Conservation (phyloP, 2,329 filamentous ascomycete genomes). For the Colletotrichum sp. region DNA sequence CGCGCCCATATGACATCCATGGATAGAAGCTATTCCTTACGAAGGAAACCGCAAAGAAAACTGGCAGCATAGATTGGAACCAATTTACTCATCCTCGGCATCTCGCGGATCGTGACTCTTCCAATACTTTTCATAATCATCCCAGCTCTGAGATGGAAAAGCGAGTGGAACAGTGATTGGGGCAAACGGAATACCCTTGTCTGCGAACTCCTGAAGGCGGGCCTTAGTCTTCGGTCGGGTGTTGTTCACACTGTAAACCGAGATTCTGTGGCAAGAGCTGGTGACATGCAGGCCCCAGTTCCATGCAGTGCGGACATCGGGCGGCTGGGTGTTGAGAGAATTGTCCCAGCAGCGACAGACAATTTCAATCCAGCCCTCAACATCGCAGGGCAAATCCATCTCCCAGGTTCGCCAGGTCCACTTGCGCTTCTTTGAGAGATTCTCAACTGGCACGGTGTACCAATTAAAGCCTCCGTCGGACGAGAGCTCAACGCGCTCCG, state of each 20-base stretch:
- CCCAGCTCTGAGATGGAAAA: conserved; percentile 53
- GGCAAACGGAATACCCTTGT: conserved; percentile 48
- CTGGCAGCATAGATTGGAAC: background rate
- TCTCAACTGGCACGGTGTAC: conserved; percentile 66
- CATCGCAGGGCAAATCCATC: conserved; percentile 65
- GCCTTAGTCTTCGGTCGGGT: conserved; percentile 50
- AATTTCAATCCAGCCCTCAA: conserved; percentile 66
- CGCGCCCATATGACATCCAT: background rate
- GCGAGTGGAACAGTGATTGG: conserved; percentile 60
- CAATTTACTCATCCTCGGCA: conserved; percentile 24
- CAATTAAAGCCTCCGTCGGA: conserved; percentile 68
- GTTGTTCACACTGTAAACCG: conserved; percentile 67
- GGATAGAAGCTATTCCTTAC: background rate
- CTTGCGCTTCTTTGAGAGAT: conserved; percentile 65
- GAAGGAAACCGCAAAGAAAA: background rate
- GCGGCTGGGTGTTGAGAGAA: conserved; percentile 64
- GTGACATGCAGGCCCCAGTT: conserved; percentile 74
- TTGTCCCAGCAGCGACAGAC: conserved; percentile 68
- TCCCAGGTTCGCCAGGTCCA: conserved; percentile 71
- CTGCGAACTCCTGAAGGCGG: conserved; percentile 57
- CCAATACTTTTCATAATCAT: conserved; percentile 49
- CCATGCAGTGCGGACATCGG: conserved; percentile 59
- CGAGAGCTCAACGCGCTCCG: conserved; percentile 68
- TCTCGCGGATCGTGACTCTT: conserved; percentile 30
- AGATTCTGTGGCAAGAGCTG: conserved; percentile 64